phyloP scores from a whole-genome alignment of 148 eudicot genomes.

The Spergularia bocconei region DNA sequence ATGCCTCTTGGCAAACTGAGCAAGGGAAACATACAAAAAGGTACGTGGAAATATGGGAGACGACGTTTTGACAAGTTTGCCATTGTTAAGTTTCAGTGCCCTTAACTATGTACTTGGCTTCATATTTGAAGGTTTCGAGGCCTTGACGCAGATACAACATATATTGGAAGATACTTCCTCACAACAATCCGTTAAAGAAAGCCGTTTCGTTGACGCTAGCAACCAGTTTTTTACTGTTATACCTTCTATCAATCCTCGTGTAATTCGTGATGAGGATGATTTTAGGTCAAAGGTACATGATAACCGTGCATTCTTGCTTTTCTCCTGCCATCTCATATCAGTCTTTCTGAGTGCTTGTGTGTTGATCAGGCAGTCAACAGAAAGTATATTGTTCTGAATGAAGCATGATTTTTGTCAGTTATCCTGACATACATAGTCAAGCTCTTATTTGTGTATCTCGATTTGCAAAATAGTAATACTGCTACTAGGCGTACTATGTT shows the following conservation, averaged over 20 bases:
- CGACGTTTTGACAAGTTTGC: neutral
- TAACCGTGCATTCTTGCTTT: neutral
- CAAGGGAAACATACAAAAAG: conserved; percentile 89
- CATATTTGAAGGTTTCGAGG: conserved; percentile 76
- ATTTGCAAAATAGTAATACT: neutral
- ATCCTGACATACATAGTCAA: neutral
- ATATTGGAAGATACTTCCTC: conserved; percentile 43
- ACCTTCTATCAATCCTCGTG: conserved; percentile 94
- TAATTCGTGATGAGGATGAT: conserved; percentile 93
- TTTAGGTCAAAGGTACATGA: conserved; percentile 79
- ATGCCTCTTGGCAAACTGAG: conserved; percentile 99
- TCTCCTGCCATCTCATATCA: neutral
- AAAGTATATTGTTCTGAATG: no score
- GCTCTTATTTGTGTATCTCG: neutral
- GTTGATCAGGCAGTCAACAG: neutral
- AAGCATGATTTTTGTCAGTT: no score
- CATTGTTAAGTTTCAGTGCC: neutral
- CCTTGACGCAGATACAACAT: conserved; percentile 88
- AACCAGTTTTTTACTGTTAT: conserved; percentile 92
- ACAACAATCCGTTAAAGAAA: conserved; percentile 58
- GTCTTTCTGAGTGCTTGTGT: neutral
- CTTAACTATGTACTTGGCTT: conserved; percentile 10
- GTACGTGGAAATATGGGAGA: conserved; percentile 29
- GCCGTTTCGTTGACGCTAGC: conserved; percentile 88
- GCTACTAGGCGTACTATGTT: neutral